Conservation (phyloP, 805 yeast species). For the Kazachstania psychrophila region DNA sequence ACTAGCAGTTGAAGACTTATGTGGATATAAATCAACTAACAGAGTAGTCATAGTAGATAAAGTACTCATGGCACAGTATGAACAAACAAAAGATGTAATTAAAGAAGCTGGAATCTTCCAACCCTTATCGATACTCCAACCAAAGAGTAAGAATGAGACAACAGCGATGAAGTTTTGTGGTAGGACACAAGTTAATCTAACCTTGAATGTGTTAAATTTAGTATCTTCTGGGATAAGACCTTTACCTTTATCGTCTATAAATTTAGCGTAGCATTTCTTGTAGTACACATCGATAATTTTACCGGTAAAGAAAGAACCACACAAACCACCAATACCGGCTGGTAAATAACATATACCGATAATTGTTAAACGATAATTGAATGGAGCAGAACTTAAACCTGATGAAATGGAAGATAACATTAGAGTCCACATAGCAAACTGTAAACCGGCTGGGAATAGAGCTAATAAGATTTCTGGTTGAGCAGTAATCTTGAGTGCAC, state of each 20-base stretch:
- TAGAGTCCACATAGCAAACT: conserved; percentile 64
- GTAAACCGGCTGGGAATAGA: conserved; percentile 50
- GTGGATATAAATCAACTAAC: conserved; percentile 65
- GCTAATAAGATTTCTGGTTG: conserved; percentile 40
- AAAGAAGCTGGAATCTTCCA: conserved; percentile 46
- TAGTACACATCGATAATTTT: conserved; percentile 45
- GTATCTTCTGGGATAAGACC: conserved; percentile 20
- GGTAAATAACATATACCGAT: conserved; percentile 69
- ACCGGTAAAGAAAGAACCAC: conserved; percentile 55
- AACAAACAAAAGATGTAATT: conserved; percentile 47
- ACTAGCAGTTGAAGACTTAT: conserved; percentile 60
- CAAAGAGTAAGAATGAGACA: conserved; percentile 44
- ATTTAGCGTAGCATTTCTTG: conserved; percentile 23
- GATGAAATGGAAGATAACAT: conserved; percentile 55
- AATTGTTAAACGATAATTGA: conserved; percentile 43
- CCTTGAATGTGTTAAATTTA: conserved; percentile 44
- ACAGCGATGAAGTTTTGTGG: conserved; percentile 38
- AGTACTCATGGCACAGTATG: conserved; percentile 48
- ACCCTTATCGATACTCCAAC: conserved; percentile 58
- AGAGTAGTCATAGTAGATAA: conserved; percentile 52
- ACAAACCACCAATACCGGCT: conserved; percentile 58
- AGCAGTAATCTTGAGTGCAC: conserved; percentile 38
- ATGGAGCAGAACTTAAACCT: conserved; percentile 36
- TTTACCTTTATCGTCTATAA: conserved; percentile 14
- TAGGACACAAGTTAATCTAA: conserved; percentile 40